A percentile compares a stretch with the other conserved stretches of the same genome.
Conservation (phyloP, 2,329 filamentous ascomycete genomes). For the Trichoderma citrinoviride region DNA sequence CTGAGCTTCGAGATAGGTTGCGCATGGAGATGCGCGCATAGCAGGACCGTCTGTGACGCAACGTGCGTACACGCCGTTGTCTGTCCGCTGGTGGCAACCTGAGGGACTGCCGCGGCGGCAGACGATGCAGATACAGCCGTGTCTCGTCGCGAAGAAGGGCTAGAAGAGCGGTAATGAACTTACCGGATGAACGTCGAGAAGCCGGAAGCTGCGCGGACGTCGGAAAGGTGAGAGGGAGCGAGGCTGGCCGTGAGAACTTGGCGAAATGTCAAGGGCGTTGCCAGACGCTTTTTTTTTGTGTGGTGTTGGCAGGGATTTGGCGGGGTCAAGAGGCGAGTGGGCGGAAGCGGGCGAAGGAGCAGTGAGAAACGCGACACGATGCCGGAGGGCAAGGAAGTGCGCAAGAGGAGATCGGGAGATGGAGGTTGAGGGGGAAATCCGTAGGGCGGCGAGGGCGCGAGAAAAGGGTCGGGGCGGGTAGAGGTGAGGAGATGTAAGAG, state of each 20-base stretch:
- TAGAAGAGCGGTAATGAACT: not conserved
- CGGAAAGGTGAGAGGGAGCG: slow-evolving; percentile 1
- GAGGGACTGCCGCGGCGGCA: not conserved
- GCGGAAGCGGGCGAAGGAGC: slow-evolving; percentile 22
- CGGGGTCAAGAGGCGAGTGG: slow-evolving; percentile 32
- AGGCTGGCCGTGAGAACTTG: not conserved
- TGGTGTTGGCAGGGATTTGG: slow-evolving; percentile 34
- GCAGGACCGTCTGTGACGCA: slow-evolving; percentile 11
- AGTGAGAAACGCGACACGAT: slow-evolving; percentile 21
- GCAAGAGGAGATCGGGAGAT: slow-evolving; percentile 24
- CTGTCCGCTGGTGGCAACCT: not conserved
- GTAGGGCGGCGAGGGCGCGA: slow-evolving; percentile 29
- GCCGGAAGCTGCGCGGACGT: slow-evolving; percentile 5
- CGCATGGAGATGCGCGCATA: slow-evolving; percentile 9
- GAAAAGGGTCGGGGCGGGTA: slow-evolving; percentile 29
- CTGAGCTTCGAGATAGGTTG: not conserved
- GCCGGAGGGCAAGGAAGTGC: slow-evolving; percentile 22
- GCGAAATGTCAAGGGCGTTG: slow-evolving; percentile 23
- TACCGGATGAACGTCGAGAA: not conserved
- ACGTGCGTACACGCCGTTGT: not conserved
- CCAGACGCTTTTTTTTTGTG: slow-evolving; percentile 32
- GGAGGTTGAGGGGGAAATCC: slow-evolving; percentile 28
- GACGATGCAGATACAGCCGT: not conserved
- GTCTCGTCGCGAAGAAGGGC: not conserved
- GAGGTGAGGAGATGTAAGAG: slow-evolving; percentile 30